Base-by-base conservation (phyloP, 495 filamentous ascomycete species). In the Hypoxylon crocopeplum region DNA sequence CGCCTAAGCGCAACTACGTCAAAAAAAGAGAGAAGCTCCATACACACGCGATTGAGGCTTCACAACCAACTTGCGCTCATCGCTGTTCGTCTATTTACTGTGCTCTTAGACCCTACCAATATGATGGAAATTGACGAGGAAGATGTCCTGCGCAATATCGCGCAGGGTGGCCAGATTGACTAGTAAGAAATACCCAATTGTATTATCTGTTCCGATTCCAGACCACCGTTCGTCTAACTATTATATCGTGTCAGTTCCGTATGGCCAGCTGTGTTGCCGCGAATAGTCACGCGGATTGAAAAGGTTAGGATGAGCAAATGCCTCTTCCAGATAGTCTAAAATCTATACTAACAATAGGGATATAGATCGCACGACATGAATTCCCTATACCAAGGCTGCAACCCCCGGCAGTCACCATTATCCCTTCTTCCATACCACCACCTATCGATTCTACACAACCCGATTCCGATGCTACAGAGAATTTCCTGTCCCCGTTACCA, bases 151-250 rank as follows among this genome's bases (percentile, higher is more conserved):
- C 76, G 79, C 62, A 72, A 68, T 59, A 80, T 84, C 72, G 86
- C 88, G 60, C 76, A 81, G 59, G 87, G 88, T 71, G 86, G 85
- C 34, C 73, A 78, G 19, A 84, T 93, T 72, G 84, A 90, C 59
- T 79, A 82, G 90, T 92, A 82, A 72, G 79, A 62, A 10, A 33
- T 20, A 46, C n/a, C 11, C 45, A 27, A 36, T 50, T 39, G n/a
- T 22, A 32, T 25, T 27, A 25, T n/a, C 32, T n/a, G n/a, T 30
- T 16, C 27, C 41, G 30, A 24, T 48, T 33, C 29, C 11, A 5
- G 11, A 5, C 12, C 13, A 11, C 24, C 11, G 21, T 20, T 40
- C 39, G n/a, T 12, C 40, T 49, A 20, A 42, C 41, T 20, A 12
- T 39, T 40, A n/a, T n/a, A 6, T 45, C 52, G 15, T n/a, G 6